Percentiles rank a stretch among this genome's conserved stretches.
phyloP scores from a whole-genome alignment of 176 grass and related monocot genomes.

The Eleusine indica region DNA sequence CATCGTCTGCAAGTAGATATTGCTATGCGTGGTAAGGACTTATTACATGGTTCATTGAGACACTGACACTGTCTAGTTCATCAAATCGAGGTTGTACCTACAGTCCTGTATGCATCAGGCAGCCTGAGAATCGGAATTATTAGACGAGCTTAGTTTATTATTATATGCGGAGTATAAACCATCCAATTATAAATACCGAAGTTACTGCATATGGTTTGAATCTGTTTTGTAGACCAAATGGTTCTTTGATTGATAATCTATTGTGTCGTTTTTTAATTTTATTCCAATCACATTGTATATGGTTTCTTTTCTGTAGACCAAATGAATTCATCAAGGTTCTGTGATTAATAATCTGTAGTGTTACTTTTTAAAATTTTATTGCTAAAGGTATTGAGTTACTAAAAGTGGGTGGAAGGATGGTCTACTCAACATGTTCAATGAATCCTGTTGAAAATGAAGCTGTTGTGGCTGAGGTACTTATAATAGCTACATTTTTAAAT shows the following conservation, averaged over 20 bases:
- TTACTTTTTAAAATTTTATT: neutral
- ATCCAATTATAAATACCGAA: neutral
- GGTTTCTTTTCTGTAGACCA: neutral
- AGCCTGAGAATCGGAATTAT: slow-evolving; percentile 8
- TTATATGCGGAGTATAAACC: neutral
- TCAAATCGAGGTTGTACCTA: neutral
- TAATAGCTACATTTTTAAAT: slow-evolving; percentile 2
- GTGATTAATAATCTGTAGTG: neutral
- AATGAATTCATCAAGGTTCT: slow-evolving; percentile 10
- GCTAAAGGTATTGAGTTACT: slow-evolving; percentile 75
- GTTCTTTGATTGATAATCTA: neutral
- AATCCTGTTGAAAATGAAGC: slow-evolving; percentile 99
- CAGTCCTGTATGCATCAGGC: slow-evolving; percentile 4
- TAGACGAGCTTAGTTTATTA: neutral
- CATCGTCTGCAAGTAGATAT: slow-evolving; percentile 95
- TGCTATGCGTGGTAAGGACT: slow-evolving; percentile 79
- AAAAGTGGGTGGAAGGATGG: slow-evolving; percentile 92
- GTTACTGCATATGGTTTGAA: slow-evolving; percentile 14
- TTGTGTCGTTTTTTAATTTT: neutral
- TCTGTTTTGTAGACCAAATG: neutral
- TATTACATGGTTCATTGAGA: slow-evolving; percentile 6
- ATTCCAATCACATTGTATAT: neutral
- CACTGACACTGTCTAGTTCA: neutral
- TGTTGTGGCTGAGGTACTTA: slow-evolving; percentile 75
- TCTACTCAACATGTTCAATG: slow-evolving; percentile 98